These are phyloP conservation scores for Cladochytrium replicatum DNA, from an alignment of 192 early-diverging fungal species.

Conservation along the genomic window DNA sequence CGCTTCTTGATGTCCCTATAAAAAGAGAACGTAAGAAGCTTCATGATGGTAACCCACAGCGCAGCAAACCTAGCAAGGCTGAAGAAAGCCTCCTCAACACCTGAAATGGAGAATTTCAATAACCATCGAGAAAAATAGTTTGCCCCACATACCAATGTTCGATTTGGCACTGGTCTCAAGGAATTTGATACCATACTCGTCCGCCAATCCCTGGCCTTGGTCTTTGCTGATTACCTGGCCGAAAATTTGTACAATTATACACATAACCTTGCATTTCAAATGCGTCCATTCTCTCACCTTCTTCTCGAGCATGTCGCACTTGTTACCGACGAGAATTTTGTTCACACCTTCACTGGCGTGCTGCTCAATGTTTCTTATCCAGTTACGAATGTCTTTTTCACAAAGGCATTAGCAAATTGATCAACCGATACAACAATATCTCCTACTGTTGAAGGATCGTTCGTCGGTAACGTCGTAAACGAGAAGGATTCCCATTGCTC, in stretches of 20 bases:
- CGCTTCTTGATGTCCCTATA: slow-evolving; percentile 95
- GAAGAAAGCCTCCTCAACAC: slow-evolving; percentile 92
- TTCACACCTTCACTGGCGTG: slow-evolving; percentile 85
- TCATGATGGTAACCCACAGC: too few relatives aligned
- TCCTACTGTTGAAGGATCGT: slow-evolving; percentile 72
- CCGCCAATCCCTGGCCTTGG: slow-evolving; percentile 68
- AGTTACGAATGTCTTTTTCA: slow-evolving; percentile 76
- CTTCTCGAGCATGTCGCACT: slow-evolving; percentile 77
- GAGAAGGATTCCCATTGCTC: slow-evolving; percentile 82
- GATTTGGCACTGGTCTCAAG: slow-evolving; percentile 85
- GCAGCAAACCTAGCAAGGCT: slow-evolving; percentile 86
- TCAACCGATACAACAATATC: not conserved
- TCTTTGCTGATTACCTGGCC: slow-evolving; percentile 65
- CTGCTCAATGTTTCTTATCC: slow-evolving; percentile 88
- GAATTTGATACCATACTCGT: slow-evolving; percentile 73
- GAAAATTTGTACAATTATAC: too few relatives aligned
- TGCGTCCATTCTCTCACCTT: slow-evolving; percentile 38
- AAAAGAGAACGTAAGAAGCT: slow-evolving; percentile 7
- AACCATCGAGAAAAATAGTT: too few relatives aligned
- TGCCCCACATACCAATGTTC: slow-evolving; percentile 63
- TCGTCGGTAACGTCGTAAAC: slow-evolving; percentile 88
- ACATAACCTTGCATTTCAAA: slow-evolving; percentile 11
- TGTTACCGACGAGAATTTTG: slow-evolving; percentile 85
- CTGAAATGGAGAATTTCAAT: slow-evolving; percentile 9
- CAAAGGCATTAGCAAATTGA: too few relatives aligned